Percentiles rank a stretch among this genome's conserved stretches.
These are phyloP conservation scores for Pichia nanzhaoensis DNA, from an alignment of 805 yeast genomes.

Conservation along the genomic window DNA sequence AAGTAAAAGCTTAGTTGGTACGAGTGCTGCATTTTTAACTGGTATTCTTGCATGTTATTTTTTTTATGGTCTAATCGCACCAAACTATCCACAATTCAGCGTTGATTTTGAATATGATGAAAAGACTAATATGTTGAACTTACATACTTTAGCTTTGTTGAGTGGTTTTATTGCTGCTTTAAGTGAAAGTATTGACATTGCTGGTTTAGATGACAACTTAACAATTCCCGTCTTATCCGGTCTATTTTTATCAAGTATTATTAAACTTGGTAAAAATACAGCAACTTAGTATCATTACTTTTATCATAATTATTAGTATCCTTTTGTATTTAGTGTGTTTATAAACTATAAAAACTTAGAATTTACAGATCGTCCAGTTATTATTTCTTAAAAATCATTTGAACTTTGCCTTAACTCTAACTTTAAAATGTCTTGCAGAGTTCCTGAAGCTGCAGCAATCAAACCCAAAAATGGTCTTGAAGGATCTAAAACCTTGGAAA, in stretches of 20 bases:
- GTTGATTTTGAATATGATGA: constrained; percentile 53
- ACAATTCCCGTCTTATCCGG: constrained; percentile 90
- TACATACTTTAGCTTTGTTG: constrained; percentile 47
- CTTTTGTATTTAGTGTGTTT: too few relatives aligned
- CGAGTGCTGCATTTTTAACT: constrained; percentile 72
- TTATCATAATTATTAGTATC: background rate
- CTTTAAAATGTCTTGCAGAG: constrained; percentile 59
- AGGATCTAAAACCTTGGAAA: constrained; percentile 94
- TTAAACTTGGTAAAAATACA: constrained; percentile 14
- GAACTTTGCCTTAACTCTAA: constrained; percentile 27
- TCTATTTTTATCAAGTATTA: constrained; percentile 37
- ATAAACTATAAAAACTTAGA: too few relatives aligned
- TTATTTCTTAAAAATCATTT: constrained; percentile 26
- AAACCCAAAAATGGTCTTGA: constrained; percentile 94
- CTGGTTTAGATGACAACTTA: constrained; percentile 82
- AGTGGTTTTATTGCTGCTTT: constrained; percentile 80
- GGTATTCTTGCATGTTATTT: constrained; percentile 64
- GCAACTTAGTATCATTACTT: background rate
- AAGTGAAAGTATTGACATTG: constrained; percentile 77
- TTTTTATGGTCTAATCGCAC: constrained; percentile 69
- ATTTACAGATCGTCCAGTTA: too few relatives aligned
- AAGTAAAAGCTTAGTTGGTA: constrained; percentile 85
- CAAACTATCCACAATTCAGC: constrained; percentile 50
- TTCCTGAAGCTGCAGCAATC: constrained; percentile 89
- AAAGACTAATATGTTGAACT: constrained; percentile 48